Conservation (phyloP, 495 filamentous ascomycete species). For the Aspergillus nidulans region DNA sequence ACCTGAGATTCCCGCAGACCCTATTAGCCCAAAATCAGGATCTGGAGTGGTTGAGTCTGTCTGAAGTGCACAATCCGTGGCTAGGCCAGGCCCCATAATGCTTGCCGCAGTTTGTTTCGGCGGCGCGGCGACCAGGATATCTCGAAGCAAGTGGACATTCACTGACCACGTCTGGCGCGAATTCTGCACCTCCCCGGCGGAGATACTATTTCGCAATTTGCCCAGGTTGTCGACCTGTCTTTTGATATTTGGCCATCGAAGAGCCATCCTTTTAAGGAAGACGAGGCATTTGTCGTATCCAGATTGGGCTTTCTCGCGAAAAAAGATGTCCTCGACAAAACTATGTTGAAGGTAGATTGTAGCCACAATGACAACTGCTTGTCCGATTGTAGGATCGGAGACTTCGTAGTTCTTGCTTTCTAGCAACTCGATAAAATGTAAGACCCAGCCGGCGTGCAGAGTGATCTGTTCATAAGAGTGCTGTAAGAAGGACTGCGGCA, state of each 20-base stretch:
- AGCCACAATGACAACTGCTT: constrained; percentile 3
- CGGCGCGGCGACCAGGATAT: background rate
- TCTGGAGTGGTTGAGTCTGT: background rate
- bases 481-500: constrained; percentile 8
- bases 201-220: constrained; percentile 2
- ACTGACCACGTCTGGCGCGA: constrained; percentile 8
- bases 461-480: constrained; percentile 10
- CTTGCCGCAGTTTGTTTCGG: background rate
- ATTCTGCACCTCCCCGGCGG: constrained; percentile 6
- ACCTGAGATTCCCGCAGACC: constrained; percentile 7
- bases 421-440: constrained; percentile 5
- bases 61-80: background rate
- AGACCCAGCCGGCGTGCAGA: constrained; percentile 5
- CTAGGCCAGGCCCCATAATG: constrained; percentile 2
- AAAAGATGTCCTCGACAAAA: constrained; percentile 9
- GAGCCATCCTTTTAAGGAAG: constrained; percentile 2
- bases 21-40: constrained; percentile 4
- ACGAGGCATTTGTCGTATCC: constrained; percentile 5
- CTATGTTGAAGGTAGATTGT: constrained; percentile 11
- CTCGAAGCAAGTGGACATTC: constrained; percentile 6
- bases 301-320: constrained; percentile 7
- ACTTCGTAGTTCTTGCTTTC: constrained; percentile 4
- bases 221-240: constrained; percentile 8
- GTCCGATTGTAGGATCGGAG: constrained; percentile 4
- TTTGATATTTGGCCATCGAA: constrained; percentile 5